Base-by-base conservation (phyloP, 176 grass and related monocot species). In the Phoenix dactylifera region DNA sequence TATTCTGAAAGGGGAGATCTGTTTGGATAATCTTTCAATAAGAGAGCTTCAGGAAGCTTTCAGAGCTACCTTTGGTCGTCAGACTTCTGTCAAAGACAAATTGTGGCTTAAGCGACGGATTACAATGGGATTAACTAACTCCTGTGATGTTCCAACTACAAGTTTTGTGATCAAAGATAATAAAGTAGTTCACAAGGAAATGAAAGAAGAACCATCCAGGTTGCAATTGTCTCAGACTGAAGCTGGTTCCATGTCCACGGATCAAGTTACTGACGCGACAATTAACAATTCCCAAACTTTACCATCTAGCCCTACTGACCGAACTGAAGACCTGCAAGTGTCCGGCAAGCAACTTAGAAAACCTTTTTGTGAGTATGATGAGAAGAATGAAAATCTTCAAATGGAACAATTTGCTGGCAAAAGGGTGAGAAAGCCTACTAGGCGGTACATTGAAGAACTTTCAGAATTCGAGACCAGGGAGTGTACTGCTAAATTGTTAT, bases 11-110 rank as follows among this genome's bases (percentile, higher is more conserved):
- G 82, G 82, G 23, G 93, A 98, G 62, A 77, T 93, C 30, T 86
- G 67, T 54, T 76, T 99, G 83, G 94, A 99, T 64, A 63, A 88
- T 73, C 85, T 99, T 72, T 78, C 85, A 24, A 93, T 99, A 26
- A 84, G 88, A 71, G 94, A 99, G 80, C 82, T 99, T 59, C 94
- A 99, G 68, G 94, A 93, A 75, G 81, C 83, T 69, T 99, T 99
- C 68, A 77, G 74, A 72, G 76, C 94, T 50, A 89, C 88, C 16
- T 99, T 98, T 89, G 94, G 88, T 49, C 88, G 85, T 5, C 78
- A 80, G 24, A 99, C 94, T 76, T 85, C 75, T 79, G 94, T 99
- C 52, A 99, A 99, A 74, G 94, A 99, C 68, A 99, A 99, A 76
- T 69, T 91, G 82, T 99, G 94, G 94, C 94, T 99, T 59, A 99